Conservation (phyloP, 306 rosid genomes). For the Pueraria montana region DNA sequence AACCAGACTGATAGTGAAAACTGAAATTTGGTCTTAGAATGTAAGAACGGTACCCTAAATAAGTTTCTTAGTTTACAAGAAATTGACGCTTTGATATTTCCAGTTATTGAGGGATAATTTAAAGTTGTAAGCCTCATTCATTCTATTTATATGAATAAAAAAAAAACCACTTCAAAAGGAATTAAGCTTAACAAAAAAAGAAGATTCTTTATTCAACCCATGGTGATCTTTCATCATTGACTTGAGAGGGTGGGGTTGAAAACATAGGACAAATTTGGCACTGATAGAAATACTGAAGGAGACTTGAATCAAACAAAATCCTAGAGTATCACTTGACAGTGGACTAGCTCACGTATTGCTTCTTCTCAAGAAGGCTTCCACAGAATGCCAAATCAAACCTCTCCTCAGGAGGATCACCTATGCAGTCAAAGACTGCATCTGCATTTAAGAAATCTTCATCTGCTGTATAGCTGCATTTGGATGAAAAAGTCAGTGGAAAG, state of each 20-base stretch:
- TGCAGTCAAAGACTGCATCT: constrained; percentile 90
- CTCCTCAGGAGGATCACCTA: constrained; percentile 97
- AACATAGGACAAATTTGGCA: constrained; percentile 1
- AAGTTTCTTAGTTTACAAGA: neutral
- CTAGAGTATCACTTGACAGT: neutral
- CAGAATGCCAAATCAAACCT: constrained; percentile 90
- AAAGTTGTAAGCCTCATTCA: neutral
- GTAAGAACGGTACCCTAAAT: no score
- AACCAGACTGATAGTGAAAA: no score
- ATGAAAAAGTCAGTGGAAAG: constrained; percentile 14
- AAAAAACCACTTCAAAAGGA: neutral
- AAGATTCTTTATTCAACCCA: constrained; percentile 39
- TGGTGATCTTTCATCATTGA: constrained; percentile 40
- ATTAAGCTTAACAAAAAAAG: constrained; percentile 23
- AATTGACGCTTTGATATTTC: neutral
- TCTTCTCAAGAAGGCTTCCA: constrained; percentile 89
- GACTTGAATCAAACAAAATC: constrained; percentile 38
- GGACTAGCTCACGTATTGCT: constrained; percentile 82
- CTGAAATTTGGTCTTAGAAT: no score
- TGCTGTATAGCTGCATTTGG: constrained; percentile 80
- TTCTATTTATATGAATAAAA: constrained; percentile 1
- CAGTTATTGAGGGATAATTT: neutral
- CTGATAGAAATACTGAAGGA: constrained; percentile 15
- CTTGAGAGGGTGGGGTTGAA: constrained; percentile 34
- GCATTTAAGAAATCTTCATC: constrained; percentile 89